These are phyloP conservation scores for Ceratocystis variospora DNA, from an alignment of 2,329 filamentous ascomycete genomes.

Conservation along the genomic window DNA sequence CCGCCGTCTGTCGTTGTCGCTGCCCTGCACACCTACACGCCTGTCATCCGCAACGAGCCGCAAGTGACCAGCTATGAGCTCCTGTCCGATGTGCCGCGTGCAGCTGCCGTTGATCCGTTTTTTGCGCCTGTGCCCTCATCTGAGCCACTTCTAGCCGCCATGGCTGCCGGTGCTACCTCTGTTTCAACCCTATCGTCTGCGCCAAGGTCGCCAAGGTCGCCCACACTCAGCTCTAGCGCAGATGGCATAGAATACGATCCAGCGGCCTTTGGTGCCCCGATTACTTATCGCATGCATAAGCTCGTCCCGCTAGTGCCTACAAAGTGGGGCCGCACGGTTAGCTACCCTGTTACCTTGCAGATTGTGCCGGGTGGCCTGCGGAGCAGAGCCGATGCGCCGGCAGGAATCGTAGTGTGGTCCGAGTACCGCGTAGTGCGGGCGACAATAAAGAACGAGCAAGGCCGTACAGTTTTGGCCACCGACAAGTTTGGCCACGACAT, in stretches of 20 bases:
- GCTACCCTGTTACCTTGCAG: slow-evolving; percentile 34
- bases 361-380: slow-evolving; percentile 30
- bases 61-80: slow-evolving; percentile 28
- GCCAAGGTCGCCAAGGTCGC: slow-evolving; percentile 24
- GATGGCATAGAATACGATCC: slow-evolving; percentile 3
- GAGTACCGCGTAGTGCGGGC: slow-evolving; percentile 23
- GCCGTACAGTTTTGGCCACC: slow-evolving; percentile 3
- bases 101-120: slow-evolving; percentile 30
- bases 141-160: slow-evolving; percentile 1
- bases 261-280: slow-evolving; percentile 20
- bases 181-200: neutral
- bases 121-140: slow-evolving; percentile 24
- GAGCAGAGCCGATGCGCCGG: slow-evolving; percentile 32
- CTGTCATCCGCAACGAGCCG: slow-evolving; percentile 32
- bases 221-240: slow-evolving; percentile 22
- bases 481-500: slow-evolving; percentile 22
- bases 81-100: slow-evolving; percentile 25
- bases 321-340: slow-evolving; percentile 29
- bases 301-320: slow-evolving; percentile 29
- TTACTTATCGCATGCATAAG: slow-evolving; percentile 26
- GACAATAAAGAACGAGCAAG: slow-evolving; percentile 1
- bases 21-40: slow-evolving; percentile 29
- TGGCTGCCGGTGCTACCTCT: neutral
- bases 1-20: slow-evolving; percentile 29
- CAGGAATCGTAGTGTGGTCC: slow-evolving; percentile 32